Conservation (phyloP, 768 basidiomycete genomes). For the Candolleomyces eurysporus region DNA sequence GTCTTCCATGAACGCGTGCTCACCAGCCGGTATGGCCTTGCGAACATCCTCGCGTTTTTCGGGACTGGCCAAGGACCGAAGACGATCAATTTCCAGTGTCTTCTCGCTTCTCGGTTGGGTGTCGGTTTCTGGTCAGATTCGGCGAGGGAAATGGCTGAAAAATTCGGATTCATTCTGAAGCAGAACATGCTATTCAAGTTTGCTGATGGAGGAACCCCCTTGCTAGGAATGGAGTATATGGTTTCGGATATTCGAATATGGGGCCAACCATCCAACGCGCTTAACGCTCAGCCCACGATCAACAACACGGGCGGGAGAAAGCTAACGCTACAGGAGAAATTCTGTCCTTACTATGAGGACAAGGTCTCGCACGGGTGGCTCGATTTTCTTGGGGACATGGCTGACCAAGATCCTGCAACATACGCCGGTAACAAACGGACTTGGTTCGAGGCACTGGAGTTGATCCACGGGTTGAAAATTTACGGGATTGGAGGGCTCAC, state of each 20-base stretch:
- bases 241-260: neutral
- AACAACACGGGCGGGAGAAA: neutral
- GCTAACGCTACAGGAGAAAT: slow-evolving; percentile 5
- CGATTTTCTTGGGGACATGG: neutral
- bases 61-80: neutral
- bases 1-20: neutral
- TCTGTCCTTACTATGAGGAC: slow-evolving; percentile 2
- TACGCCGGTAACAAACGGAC: neutral
- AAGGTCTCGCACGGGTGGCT: slow-evolving; percentile 6
- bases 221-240: too few species aligned
- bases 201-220: too few species aligned
- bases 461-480: slow-evolving; percentile 3
- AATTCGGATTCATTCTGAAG: neutral
- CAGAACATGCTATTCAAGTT: neutral
- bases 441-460: slow-evolving; percentile 4
- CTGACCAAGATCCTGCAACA: slow-evolving; percentile 1
- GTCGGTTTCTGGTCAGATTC: neutral
- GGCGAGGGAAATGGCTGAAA: neutral
- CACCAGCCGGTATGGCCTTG: neutral
- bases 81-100: neutral
- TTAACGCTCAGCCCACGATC: neutral
- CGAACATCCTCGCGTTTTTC: neutral
- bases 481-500: slow-evolving; percentile 11
- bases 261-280: neutral
- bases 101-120: too few species aligned